These are phyloP conservation scores for Arxiozyma bovina DNA, from an alignment of 1,139 yeast genomes.

Conservation along the genomic window DNA sequence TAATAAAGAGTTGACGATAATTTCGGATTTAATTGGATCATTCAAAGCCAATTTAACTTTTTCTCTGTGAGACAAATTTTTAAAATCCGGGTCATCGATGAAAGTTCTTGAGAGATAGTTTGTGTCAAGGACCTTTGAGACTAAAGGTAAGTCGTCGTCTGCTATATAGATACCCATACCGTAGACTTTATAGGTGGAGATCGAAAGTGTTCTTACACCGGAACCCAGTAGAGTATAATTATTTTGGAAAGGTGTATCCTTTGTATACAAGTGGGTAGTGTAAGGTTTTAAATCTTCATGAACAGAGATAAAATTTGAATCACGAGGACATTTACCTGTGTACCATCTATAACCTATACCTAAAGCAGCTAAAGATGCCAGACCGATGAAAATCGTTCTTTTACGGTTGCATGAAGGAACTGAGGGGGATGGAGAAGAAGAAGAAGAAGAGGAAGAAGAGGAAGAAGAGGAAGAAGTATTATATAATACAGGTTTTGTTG, in stretches of 20 bases:
- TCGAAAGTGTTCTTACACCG: conserved; percentile 78
- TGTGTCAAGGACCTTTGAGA: conserved; percentile 40
- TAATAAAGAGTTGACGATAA: conserved; percentile 47
- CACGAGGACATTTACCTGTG: background rate
- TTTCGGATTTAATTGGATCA: conserved; percentile 46
- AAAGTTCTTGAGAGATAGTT: conserved; percentile 32
- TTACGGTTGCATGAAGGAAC: background rate
- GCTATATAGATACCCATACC: conserved; percentile 77
- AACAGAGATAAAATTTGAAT: conserved; percentile 25
- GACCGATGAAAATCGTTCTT: background rate
- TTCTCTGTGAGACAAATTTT: conserved; percentile 33
- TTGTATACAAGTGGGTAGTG: conserved; percentile 28
- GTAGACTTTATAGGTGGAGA: conserved; percentile 74
- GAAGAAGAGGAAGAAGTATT: background rate
- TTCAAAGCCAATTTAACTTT: conserved; percentile 50
- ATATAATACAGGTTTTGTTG: background rate
- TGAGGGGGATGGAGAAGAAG: background rate
- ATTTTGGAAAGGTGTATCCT: conserved; percentile 9
- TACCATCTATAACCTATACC: background rate
- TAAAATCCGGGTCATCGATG: conserved; percentile 23
- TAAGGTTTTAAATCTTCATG: conserved; percentile 47
- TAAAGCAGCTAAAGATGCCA: background rate
- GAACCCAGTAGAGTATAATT: conserved; percentile 54
- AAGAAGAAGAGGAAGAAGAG: background rate
- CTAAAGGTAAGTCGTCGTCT: conserved; percentile 42